These are phyloP conservation scores for Boletus vermiculosoides DNA, from an alignment of 768 basidiomycete genomes.

Conservation along the genomic window DNA sequence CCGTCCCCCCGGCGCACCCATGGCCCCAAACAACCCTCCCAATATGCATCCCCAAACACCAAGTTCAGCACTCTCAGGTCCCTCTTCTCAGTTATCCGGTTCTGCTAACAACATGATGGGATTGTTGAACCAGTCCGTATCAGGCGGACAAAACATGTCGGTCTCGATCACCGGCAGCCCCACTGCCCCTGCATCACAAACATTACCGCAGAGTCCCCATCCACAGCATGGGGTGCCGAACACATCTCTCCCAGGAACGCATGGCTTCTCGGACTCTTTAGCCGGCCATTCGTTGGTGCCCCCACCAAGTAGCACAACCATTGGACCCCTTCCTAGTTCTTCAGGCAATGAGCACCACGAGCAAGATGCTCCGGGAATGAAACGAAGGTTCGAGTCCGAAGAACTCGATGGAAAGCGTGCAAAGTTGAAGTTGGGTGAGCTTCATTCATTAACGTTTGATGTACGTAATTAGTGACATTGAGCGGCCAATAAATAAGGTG, in stretches of 20 bases:
- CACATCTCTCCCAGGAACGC: constrained; percentile 25
- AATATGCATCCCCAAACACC: constrained; percentile 18
- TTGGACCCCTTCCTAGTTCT: constrained; percentile 11
- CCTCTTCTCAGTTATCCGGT: constrained; percentile 22
- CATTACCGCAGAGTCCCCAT: constrained; percentile 33
- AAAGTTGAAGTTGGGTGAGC: constrained; percentile 70
- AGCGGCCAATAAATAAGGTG: constrained; percentile 27
- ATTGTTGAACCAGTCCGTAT: constrained; percentile 25
- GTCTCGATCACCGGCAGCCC: constrained; percentile 26
- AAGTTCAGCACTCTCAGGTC: constrained; percentile 9
- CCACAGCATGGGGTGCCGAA: constrained; percentile 24
- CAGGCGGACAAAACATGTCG: constrained; percentile 18
- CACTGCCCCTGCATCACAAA: constrained; percentile 23
- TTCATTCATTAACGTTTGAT: constrained; percentile 22
- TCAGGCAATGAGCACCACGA: constrained; percentile 41
- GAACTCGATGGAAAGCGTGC: constrained; percentile 68
- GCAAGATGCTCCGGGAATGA: constrained; percentile 61
- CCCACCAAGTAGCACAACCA: constrained; percentile 11
- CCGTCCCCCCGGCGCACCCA: constrained; percentile 26
- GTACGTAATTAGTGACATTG: constrained; percentile 27
- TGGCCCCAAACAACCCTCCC: constrained; percentile 15
- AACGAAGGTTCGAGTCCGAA: constrained; percentile 68
- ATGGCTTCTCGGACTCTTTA: constrained; percentile 27
- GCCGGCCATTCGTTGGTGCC: constrained; percentile 18
- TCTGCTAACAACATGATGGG: constrained; percentile 25